Evolutionary conservation across 768 basidiomycete species (phyloP).

Genomic region (Suillus weaverae): DNA sequence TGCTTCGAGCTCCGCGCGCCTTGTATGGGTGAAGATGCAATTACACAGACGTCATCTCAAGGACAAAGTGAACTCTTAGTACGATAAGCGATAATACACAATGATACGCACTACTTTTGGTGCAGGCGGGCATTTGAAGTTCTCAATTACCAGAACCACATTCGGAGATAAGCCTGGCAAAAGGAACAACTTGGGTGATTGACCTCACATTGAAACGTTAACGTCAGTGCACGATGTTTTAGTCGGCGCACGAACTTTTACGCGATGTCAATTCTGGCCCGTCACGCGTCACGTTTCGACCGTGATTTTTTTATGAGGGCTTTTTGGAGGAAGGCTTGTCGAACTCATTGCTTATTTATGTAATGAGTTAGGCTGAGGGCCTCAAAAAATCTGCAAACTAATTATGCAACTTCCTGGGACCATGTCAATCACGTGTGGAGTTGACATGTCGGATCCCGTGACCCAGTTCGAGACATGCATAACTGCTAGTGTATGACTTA

Average conservation of each 20-base stretch:
- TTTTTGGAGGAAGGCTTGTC: too few relatives aligned
- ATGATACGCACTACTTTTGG: not conserved
- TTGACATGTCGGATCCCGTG: too few relatives aligned
- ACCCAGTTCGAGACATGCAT: too few relatives aligned
- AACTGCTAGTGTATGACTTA: too few relatives aligned
- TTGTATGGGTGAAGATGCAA: not conserved
- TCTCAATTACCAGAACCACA: not conserved
- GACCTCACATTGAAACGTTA: not conserved
- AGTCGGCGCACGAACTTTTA: conserved; percentile 1
- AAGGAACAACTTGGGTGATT: not conserved
- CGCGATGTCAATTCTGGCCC: not conserved
- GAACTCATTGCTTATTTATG: not conserved
- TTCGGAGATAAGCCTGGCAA: not conserved
- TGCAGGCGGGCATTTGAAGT: not conserved
- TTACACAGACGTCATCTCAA: not conserved
- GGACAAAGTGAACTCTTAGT: not conserved
- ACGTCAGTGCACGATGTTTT: not conserved
- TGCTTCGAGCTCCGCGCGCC: not conserved
- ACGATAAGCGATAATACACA: not conserved
- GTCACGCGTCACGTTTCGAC: too few relatives aligned
- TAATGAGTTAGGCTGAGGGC: not conserved
- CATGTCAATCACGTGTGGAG: too few relatives aligned
- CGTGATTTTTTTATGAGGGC: too few relatives aligned
- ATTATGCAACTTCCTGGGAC: not conserved
- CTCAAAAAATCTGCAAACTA: not conserved